Base-by-base conservation (phyloP, 768 basidiomycete species). In the Coprinopsis marcescibilis region DNA sequence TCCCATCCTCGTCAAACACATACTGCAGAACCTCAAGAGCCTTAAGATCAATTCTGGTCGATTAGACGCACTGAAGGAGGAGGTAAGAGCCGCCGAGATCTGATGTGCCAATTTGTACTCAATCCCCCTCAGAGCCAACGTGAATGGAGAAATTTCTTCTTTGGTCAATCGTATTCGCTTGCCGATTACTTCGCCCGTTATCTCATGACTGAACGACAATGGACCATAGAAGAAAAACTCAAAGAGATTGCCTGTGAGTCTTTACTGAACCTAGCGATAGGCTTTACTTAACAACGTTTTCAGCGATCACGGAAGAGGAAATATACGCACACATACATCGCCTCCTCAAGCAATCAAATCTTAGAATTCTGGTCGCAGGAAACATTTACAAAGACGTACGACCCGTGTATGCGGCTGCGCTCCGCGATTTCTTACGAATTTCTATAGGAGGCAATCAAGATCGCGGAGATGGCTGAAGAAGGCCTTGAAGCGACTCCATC, bases 361-460 rank as follows among this genome's bases (percentile, higher is more conserved):
- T 91, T 40, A 77, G 83, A 41, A 82, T 84, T 17, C 68, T 98
- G 17, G 81, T 87, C 2, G 68, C 81, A 26, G 96, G 96, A 2
- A 98, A 98, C 64, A 69, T 97, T 46, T 75, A 76, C 54, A 84
- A 86, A 57, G 82, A 93, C 62, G 89, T 90, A 53, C 45, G 87
- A 23, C 5, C 25, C 6, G n/a, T 24, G 5, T 8, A 40, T 36
- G 7, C 15, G 21, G 7, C 20, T 57, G 15, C 27, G 5, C 11
- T 36, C 27, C 32, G 30, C 36, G 19, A 30, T 32, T 21, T 27
- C 17, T 10, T 13, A 15, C 25, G 46, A 21, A 12, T 48, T 36
- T 60, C 4, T 10, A 34, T 60, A 91, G 89, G 89, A 91, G 61
- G 89, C 92, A 8, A 71, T 86, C 40, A 65, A 66, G 43, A 73